These are phyloP conservation scores for Aureobasidium namibiae DNA, from an alignment of 2,329 filamentous ascomycete species.

Conservation along the genomic window DNA sequence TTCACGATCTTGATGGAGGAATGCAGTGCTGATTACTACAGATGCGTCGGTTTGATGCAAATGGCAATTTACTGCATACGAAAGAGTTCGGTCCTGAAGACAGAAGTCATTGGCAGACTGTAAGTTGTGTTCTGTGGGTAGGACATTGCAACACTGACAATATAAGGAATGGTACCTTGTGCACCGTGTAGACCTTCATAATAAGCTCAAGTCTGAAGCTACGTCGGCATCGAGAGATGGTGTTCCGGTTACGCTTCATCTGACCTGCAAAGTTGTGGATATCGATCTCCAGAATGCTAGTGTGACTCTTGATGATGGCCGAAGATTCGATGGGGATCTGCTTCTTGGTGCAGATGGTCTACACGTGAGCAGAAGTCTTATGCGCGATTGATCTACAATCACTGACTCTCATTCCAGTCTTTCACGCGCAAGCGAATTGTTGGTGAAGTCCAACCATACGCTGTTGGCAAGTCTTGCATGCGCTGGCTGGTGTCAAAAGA, in stretches of 20 bases:
- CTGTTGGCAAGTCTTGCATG: constrained; percentile 4
- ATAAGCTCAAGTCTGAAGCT: constrained; percentile 3
- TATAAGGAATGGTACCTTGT: constrained; percentile 8
- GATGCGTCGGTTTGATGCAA: constrained; percentile 2
- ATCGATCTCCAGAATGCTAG: not conserved
- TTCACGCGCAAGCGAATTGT: not conserved
- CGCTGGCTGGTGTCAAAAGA: constrained; percentile 9
- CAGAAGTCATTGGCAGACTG: constrained; percentile 4
- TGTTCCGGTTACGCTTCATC: not conserved
- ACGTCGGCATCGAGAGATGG: not conserved
- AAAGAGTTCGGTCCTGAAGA: not conserved
- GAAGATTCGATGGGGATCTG: not conserved
- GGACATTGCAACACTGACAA: not conserved
- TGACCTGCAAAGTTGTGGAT: constrained; percentile 4
- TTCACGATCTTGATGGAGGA: too few relatives aligned
- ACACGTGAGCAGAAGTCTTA: not conserved
- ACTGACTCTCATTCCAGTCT: not conserved
- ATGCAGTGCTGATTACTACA: not conserved
- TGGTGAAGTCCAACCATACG: not conserved
- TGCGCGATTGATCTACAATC: not conserved
- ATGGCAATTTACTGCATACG: not conserved
- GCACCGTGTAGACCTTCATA: constrained; percentile 8
- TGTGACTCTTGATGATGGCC: not conserved
- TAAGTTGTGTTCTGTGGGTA: not conserved
- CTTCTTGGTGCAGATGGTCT: constrained; percentile 11